Base-by-base conservation (phyloP, 139 green algal species). In the Chlorella sorokiniana region DNA sequence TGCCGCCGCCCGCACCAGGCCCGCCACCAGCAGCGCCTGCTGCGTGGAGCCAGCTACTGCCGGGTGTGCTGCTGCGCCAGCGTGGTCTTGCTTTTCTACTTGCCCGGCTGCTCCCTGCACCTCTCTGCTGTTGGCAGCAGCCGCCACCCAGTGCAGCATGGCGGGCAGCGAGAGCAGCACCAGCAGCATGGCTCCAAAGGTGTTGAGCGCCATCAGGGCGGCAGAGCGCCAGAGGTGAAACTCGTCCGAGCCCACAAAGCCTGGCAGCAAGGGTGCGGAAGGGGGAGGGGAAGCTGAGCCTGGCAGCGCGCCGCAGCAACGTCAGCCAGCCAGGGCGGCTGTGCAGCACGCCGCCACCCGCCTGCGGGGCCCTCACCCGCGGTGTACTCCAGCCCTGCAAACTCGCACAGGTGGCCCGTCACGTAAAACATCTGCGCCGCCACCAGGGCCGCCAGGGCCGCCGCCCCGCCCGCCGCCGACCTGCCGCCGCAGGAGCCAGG, bases 371-470 rank as follows among this genome's bases (percentile, higher is more conserved):
- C 0, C 51, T 44, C 33, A 87, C 85, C 85, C 76, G 93, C 92
- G 22, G 90, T 91, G 84, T 95, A 98, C 67, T 97, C 90, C 61
- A 98, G 84, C 29, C 94, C 93, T 11, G 91, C 91, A 79, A 98
- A 98, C 82, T 97, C 90, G 85, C 93, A 98, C n/a, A 95, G 92
- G 88, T 98, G 95, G 20, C 91, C 91, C 27, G 85, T 95, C 45
- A 84, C 87, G 76, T 95, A 98, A 82, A 98, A 98, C 7, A 88
- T 41, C 48, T 88, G 86, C n/a, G 75, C 52, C 42, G 84, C 64
- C 44, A 86, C 9, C 42, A 84, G 62, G 54, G 81, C 75, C 52
- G 86, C 20, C 69, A 87, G 42, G 45, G 62, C 69, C 45, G 68
- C 86, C 54, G 73, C 86, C 52, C 48, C 38, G 56, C 22, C 56